Conservation (phyloP, 2,329 filamentous ascomycete species). For the Hirsutella minnesotensis region DNA sequence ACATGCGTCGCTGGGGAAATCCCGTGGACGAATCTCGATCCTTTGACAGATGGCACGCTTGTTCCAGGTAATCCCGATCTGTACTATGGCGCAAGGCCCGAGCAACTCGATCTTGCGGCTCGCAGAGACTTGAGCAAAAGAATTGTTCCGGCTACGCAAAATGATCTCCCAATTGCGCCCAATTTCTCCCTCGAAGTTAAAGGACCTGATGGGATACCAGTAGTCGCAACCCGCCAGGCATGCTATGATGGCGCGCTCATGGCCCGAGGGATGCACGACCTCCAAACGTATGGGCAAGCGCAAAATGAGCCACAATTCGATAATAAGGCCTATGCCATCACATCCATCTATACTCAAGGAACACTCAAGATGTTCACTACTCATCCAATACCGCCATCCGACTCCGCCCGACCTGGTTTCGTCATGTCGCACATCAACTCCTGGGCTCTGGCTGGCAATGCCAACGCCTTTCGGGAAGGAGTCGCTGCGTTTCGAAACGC, state of each 20-base stretch:
- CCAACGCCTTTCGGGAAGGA: neutral
- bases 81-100: constrained; percentile 19
- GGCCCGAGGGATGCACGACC: constrained; percentile 19
- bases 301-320: neutral
- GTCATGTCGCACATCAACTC: neutral
- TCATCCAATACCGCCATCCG: neutral
- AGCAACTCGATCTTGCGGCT: constrained; percentile 17
- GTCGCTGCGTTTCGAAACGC: neutral
- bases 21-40: constrained; percentile 22
- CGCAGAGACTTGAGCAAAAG: constrained; percentile 9
- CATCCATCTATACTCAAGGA: neutral
- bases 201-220: constrained; percentile 16
- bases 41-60: constrained; percentile 22
- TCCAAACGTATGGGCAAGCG: constrained; percentile 17
- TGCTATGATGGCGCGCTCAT: constrained; percentile 23
- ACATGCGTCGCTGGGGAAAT: constrained; percentile 18
- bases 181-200: constrained; percentile 29
- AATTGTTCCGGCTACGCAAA: constrained; percentile 21
- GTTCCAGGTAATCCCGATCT: constrained; percentile 19
- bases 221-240: constrained; percentile 19
- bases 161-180: constrained; percentile 18
- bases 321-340: constrained; percentile 2
- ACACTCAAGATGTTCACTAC: neutral
- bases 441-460: neutral
- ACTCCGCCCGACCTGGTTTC: neutral